phyloP scores from a whole-genome alignment of 306 rosid genomes.

The Trichosanthes truncata region DNA sequence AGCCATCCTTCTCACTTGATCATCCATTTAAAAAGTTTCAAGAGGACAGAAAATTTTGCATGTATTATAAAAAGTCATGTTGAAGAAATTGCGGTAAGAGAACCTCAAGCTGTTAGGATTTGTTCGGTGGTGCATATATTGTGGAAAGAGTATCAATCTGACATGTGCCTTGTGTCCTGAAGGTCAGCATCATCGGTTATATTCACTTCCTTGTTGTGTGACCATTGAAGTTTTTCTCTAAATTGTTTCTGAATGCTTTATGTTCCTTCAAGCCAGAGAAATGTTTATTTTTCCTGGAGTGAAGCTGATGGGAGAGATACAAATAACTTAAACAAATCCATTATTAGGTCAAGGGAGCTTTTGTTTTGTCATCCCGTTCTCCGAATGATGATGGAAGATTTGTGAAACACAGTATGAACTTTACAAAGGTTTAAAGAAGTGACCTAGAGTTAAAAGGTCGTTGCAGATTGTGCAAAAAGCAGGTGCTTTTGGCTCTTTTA shows the following conservation, averaged over 20 bases:
- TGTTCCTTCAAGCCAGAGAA: constrained; percentile 98
- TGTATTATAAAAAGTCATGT: constrained; percentile 54
- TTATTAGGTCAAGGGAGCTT: constrained; percentile 53
- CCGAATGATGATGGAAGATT: constrained; percentile 52
- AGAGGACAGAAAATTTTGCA: constrained; percentile 73
- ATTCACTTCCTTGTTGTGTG: constrained; percentile 12
- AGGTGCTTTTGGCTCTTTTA: constrained; percentile 34
- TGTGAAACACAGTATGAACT: constrained; percentile 58
- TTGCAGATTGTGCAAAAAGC: constrained; percentile 67
- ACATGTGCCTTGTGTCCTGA: constrained; percentile 47
- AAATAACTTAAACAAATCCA: constrained; percentile 42
- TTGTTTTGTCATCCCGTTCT: constrained; percentile 39
- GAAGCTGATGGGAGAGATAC: constrained; percentile 63
- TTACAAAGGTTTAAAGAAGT: constrained; percentile 89
- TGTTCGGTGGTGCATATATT: constrained; percentile 53
- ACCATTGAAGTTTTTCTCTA: constrained; percentile 17
- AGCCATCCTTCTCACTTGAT: constrained; percentile 77
- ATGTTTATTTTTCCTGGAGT: constrained; percentile 71
- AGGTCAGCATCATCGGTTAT: constrained; percentile 33
- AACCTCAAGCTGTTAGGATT: constrained; percentile 73
- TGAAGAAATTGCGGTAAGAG: constrained; percentile 53
- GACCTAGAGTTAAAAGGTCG: constrained; percentile 61
- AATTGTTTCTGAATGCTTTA: constrained; percentile 26
- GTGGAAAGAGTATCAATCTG: constrained; percentile 71
- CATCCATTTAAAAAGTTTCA: constrained; percentile 79